A percentile compares a stretch with the other conserved stretches of the same genome.
These are phyloP conservation scores for Pyricularia grisea DNA, from an alignment of 2,329 filamentous ascomycete genomes.

Conservation along the genomic window DNA sequence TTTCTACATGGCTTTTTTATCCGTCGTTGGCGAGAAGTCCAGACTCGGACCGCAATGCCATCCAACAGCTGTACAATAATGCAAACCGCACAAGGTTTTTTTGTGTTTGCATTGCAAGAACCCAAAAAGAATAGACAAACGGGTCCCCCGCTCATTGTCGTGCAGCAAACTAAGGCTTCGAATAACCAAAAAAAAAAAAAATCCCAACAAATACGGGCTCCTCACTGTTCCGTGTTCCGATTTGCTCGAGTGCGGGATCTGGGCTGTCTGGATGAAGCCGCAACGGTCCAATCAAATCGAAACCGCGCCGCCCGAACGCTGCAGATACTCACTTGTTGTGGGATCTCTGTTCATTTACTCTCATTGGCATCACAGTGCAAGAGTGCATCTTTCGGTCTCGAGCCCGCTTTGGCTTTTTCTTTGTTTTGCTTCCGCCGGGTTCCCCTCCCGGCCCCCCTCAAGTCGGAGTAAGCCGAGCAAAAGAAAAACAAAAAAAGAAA, in stretches of 20 bases:
- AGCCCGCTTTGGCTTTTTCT: not conserved
- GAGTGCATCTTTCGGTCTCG: not conserved
- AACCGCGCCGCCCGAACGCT: not conserved
- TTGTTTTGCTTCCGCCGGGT: too few species aligned
- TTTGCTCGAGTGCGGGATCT: not conserved
- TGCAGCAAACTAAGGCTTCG: not conserved
- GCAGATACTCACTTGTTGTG: not conserved
- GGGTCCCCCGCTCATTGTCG: too few species aligned
- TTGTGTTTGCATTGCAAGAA: not conserved
- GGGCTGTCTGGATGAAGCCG: not conserved
- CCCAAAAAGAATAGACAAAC: not conserved
- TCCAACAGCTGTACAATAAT: not conserved
- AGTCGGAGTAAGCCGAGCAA: not conserved
- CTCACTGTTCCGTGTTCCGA: not conserved
- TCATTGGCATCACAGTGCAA: not conserved
- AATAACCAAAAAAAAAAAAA: not conserved
- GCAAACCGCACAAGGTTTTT: not conserved
- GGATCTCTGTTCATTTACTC: not conserved
- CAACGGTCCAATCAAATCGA: not conserved
- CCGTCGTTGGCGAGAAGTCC: not conserved
- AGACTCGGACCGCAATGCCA: not conserved
- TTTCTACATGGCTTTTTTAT: not conserved
- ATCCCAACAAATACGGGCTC: not conserved
- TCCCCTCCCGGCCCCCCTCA: not conserved
- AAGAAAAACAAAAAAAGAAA: too few species aligned